phyloP scores from a whole-genome alignment of 306 rosid genomes.

The Phaseolus lunatus region DNA sequence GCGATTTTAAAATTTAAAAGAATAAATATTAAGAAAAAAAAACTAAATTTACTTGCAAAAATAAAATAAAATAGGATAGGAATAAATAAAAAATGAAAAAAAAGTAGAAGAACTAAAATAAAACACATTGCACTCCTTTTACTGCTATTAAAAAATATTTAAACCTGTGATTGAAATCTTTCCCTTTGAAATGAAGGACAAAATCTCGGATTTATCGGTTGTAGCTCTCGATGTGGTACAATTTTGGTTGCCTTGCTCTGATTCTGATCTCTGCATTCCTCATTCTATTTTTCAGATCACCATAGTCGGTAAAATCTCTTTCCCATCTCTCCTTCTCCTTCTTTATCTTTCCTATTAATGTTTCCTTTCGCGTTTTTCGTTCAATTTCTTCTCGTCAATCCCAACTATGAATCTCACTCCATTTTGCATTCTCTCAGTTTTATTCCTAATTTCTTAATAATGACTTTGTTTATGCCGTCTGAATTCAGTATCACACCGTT shows the following conservation, averaged over 20 bases:
- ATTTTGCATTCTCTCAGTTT: conserved; percentile 8
- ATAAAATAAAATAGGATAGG: too few species aligned
- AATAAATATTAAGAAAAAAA: too few species aligned
- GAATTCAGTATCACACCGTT: conserved; percentile 35
- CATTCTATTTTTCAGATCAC: conserved; percentile 42
- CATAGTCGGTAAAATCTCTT: conserved; percentile 26
- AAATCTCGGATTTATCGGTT: conserved; percentile 47
- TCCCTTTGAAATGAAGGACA: conserved; percentile 38
- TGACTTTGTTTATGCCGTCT: neutral
- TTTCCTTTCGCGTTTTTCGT: conserved; percentile 23
- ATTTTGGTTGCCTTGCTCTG: conserved; percentile 27
- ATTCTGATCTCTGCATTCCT: conserved; percentile 37
- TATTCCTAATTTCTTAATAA: neutral
- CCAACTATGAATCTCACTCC: conserved; percentile 19
- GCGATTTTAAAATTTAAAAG: too few species aligned
- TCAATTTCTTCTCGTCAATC: conserved; percentile 38
- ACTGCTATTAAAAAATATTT: too few species aligned
- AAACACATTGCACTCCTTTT: too few species aligned
- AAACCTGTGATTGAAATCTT: neutral
- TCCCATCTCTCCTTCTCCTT: neutral
- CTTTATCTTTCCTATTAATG: neutral
- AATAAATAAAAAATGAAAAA: too few species aligned
- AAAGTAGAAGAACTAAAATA: too few species aligned
- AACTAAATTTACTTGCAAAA: too few species aligned
- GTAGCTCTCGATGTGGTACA: neutral